Evolutionary conservation across 495 filamentous ascomycete genomes (phyloP), one percentile per base, ranked within the genome.

Genomic region (Aspergillus taichungensis): DNA sequence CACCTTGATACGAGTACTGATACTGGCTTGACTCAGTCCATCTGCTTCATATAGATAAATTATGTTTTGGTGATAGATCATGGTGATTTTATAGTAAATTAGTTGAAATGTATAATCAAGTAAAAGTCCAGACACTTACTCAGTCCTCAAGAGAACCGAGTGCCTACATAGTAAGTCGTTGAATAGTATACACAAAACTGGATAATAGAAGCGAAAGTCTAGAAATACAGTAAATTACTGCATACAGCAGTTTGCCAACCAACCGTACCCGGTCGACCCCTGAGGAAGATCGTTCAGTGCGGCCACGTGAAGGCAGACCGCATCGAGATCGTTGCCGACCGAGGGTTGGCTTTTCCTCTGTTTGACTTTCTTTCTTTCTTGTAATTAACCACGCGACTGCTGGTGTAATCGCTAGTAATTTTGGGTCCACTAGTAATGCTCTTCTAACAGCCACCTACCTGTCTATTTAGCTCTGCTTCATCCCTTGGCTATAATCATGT

Each of bases 271-370:
- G 51, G 50, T 43, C 40, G 44, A 56, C 54, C 54, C 54, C 54
- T 56, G 50, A 49, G 48, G 54, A 45, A 44, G 54, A 56, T 56
- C 54, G 31, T 37, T 49, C 43, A 50, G 45, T 44, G 47, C 41
- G 24, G 54, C 47, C 54, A 56, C 54, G 54, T 56, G 54, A 56
- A 56, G 35, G 43, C 42, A 46, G 48, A 30, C 46, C 39, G 45
- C 37, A 55, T 56, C 50, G 44, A 56, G 54, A 56, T 53, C 53
- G 32, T 42, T 51, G 45, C 45, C 37, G 38, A 33, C 42, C 41
- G 44, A 47, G 44, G 37, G 33, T 45, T 32, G 35, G 29, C 29
- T 33, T 27, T 34, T 27, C 13, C 28, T 29, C 33, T 32, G 24
- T 13, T 24, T 8, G 5, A 10, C 29, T 29, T 30, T 6, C 12